Conservation (phyloP, 1,284 basidiomycete genomes). For the Ustilago shanxiensis region DNA sequence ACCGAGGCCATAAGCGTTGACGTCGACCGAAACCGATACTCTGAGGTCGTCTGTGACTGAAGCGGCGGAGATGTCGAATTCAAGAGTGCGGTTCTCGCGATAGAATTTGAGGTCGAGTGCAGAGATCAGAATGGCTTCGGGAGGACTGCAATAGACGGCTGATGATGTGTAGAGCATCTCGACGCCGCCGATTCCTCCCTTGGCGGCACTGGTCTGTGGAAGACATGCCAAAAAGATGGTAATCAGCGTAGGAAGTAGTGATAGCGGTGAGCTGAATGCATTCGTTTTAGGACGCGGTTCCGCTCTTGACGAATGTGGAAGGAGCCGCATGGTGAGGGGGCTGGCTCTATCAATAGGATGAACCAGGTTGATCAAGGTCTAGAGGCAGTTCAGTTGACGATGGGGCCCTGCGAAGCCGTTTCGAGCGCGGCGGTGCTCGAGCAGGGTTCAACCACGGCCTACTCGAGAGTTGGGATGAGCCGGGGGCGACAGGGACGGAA, state of each 20-base stretch:
- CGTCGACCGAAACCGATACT: constrained; percentile 50
- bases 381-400: not conserved
- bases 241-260: constrained; percentile 12
- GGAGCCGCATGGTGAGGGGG: constrained; percentile 4
- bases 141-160: constrained; percentile 65
- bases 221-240: constrained; percentile 12
- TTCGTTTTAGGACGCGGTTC: not conserved
- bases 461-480: constrained; percentile 5
- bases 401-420: not conserved
- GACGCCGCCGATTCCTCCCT: constrained; percentile 32
- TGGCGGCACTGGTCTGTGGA: constrained; percentile 5
- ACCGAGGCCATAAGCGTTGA: constrained; percentile 67
- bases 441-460: constrained; percentile 10
- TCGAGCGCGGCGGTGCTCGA: not conserved
- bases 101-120: constrained; percentile 61
- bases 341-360: not conserved
- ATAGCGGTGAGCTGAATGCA: not conserved
- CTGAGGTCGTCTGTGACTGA: constrained; percentile 54
- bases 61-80: constrained; percentile 65
- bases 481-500: not conserved
- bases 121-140: constrained; percentile 62
- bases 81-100: constrained; percentile 62
- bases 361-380: not conserved
- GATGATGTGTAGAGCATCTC: constrained; percentile 61
- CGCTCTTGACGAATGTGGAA: not conserved